phyloP scores from a whole-genome alignment of 2,329 filamentous ascomycete genomes.

The Cercospora canescens region DNA sequence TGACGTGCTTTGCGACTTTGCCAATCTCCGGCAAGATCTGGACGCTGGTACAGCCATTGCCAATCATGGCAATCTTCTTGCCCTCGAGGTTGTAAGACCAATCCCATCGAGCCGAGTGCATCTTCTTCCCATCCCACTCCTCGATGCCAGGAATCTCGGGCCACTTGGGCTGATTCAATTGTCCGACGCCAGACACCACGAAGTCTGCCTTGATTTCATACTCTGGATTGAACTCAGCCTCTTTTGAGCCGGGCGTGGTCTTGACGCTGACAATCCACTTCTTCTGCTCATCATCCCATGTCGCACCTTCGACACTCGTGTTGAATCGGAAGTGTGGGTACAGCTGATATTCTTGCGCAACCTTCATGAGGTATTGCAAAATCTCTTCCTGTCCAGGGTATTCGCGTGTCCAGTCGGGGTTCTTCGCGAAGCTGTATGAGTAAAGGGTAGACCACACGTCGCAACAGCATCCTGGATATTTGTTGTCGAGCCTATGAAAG shows the following conservation, averaged over 20 bases:
- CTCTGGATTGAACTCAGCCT: slow-evolving; percentile 52
- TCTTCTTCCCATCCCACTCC: slow-evolving; percentile 53
- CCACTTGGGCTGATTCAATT: slow-evolving; percentile 58
- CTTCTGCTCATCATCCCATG: slow-evolving; percentile 55
- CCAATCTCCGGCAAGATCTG: slow-evolving; percentile 61
- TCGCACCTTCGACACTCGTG: slow-evolving; percentile 52
- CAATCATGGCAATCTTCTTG: slow-evolving; percentile 60
- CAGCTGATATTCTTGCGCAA: slow-evolving; percentile 57
- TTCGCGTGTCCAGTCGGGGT: slow-evolving; percentile 57
- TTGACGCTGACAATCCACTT: slow-evolving; percentile 55
- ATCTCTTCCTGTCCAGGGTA: slow-evolving; percentile 64
- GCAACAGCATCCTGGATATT: slow-evolving; percentile 51
- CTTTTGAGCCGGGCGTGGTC: slow-evolving; percentile 52
- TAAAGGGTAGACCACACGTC: slow-evolving; percentile 57
- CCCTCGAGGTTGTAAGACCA: slow-evolving; percentile 57
- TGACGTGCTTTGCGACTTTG: slow-evolving; percentile 51
- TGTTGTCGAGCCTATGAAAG: slow-evolving; percentile 47
- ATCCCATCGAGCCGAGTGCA: slow-evolving; percentile 62
- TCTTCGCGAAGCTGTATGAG: slow-evolving; percentile 62
- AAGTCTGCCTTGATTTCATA: slow-evolving; percentile 59
- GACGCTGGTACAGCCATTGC: slow-evolving; percentile 60
- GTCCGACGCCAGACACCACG: slow-evolving; percentile 59
- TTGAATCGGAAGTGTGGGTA: slow-evolving; percentile 61
- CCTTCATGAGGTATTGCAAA: slow-evolving; percentile 54
- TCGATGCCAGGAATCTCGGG: slow-evolving; percentile 52